These are phyloP conservation scores for Exophiala alcalophila DNA, from an alignment of 2,329 filamentous ascomycete species.

Conservation along the genomic window DNA sequence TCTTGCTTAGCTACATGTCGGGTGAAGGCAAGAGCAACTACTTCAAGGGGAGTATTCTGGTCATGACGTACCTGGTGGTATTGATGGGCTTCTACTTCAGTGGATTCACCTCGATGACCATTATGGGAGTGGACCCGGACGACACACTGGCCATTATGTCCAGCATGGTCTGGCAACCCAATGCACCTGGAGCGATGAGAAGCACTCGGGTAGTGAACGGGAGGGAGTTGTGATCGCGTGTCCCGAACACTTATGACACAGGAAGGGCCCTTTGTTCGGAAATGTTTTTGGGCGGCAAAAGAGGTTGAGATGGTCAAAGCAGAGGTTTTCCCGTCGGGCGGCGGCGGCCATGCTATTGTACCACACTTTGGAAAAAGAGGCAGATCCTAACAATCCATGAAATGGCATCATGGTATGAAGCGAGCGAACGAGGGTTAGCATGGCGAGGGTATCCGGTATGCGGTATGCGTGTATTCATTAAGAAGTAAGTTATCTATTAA, in stretches of 20 bases:
- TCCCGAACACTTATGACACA: too few relatives aligned
- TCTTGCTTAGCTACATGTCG: constrained; percentile 95
- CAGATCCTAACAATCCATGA: too few relatives aligned
- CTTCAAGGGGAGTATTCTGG: constrained; percentile 95
- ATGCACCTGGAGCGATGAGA: constrained; percentile 1
- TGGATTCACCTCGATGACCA: constrained; percentile 56
- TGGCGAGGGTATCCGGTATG: too few relatives aligned
- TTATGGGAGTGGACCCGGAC: constrained; percentile 47
- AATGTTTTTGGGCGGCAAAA: neutral
- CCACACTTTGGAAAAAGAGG: too few relatives aligned
- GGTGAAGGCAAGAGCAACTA: constrained; percentile 99
- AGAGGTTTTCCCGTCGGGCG: too few relatives aligned
- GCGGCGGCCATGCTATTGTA: too few relatives aligned
- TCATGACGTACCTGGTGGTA: constrained; percentile 90
- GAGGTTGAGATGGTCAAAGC: too few relatives aligned
- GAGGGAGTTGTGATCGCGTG: constrained; percentile 17
- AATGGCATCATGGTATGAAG: too few relatives aligned
- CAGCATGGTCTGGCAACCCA: constrained; percentile 21
- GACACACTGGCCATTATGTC: constrained; percentile 43
- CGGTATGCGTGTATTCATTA: too few relatives aligned
- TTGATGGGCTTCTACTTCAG: constrained; percentile 89
- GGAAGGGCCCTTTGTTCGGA: too few relatives aligned
- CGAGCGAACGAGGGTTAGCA: too few relatives aligned
- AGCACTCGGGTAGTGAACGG: constrained; percentile 1
- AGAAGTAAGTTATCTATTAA: too few relatives aligned